Conservation (phyloP, 176 grass and related monocot species). For the Paspalum notatum region DNA sequence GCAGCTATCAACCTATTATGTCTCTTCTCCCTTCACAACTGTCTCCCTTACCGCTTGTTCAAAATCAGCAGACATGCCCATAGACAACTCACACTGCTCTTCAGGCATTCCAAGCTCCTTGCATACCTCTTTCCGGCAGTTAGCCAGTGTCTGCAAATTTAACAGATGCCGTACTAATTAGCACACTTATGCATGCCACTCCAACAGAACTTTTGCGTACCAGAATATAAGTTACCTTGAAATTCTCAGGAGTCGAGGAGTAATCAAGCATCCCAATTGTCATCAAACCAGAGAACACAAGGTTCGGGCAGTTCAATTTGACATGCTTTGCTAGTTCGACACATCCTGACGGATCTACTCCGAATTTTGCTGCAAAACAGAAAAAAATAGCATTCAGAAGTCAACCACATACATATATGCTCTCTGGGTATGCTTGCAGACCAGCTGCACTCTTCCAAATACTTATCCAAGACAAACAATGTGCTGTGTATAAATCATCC, state of each 20-base stretch:
- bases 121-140: constrained; percentile 69
- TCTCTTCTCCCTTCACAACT: neutral
- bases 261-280: constrained; percentile 99
- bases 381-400: constrained; percentile 4
- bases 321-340: constrained; percentile 85
- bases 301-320: constrained; percentile 84
- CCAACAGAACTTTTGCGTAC: neutral
- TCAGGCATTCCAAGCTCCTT: constrained; percentile 74
- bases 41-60: constrained; percentile 82
- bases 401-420: neutral
- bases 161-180: constrained; percentile 8
- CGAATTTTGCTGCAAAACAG: constrained; percentile 86
- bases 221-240: constrained; percentile 55
- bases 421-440: neutral
- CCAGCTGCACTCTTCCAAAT: neutral
- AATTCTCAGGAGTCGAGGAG: constrained; percentile 94
- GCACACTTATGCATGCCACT: neutral
- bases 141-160: constrained; percentile 51
- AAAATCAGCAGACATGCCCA: constrained; percentile 99
- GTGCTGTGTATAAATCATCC: neutral
- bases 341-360: constrained; percentile 81
- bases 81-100: constrained; percentile 84
- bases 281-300: constrained; percentile 97
- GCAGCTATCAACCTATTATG: neutral
- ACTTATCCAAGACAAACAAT: neutral